Base-by-base conservation (phyloP, 23 red algal genomes). In the Agarophyton chilense region DNA sequence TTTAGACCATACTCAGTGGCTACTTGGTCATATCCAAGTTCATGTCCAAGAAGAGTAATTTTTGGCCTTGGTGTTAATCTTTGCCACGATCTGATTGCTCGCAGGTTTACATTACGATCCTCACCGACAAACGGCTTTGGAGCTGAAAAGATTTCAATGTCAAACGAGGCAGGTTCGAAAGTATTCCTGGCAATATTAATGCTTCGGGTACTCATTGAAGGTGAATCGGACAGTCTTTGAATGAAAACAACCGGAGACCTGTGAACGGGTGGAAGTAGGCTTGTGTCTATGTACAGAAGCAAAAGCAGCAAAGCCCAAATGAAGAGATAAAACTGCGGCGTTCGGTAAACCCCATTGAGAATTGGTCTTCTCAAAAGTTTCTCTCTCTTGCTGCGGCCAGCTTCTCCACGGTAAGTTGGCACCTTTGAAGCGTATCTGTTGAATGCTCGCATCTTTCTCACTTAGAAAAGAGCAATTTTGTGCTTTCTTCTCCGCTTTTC, bases 51-150 rank as follows among this genome's bases (percentile, higher is more conserved):
- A 14, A 97, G 60, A 7, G 90, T 93, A 25, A 97, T 83, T 64
- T 82, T 80, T 28, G 95, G 95, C 66, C 82, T 93, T 33, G 95
- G 95, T 34, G 40, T 57, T 22, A 97, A 50, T 31, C 80, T 44
- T 72, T 90, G 82, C 95, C 95, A 97, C 51, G 95, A 97, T 49
- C 88, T 73, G 44, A 97, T 93, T 43, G 95, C 95, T 28, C 95
- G 67, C 29, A 93, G 76, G 41, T 93, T 90, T 31, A 85, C 92
- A 47, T 84, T 70, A 2, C 56, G 81, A 53, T 97, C 89, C 18
- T 60, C 75, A 3, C 90, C 95, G 10, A 97, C 86, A 61, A 97
- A 97, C n/a, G 95, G 95, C 49, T 97, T 97, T 24, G 95, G 95
- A 33, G 95, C 95, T 18, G 95, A 75, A 47, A 93, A 97, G 41